A percentile compares a stretch with the other conserved stretches of the same genome.
These are phyloP conservation scores for Solanum hybrid DNA, from an alignment of 305 asterid genomes.

Conservation along the genomic window DNA sequence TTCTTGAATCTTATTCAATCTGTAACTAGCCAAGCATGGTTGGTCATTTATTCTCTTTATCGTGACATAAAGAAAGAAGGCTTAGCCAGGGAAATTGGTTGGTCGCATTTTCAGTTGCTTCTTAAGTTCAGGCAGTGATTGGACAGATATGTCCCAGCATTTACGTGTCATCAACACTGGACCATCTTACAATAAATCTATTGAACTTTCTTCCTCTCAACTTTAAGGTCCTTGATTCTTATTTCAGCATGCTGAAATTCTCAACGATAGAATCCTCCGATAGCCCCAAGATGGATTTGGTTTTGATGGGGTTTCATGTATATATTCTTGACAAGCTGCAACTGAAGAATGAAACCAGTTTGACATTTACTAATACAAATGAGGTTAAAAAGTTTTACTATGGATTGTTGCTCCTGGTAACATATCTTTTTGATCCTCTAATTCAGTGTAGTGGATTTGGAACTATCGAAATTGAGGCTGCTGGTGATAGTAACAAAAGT, in stretches of 20 bases:
- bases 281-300: not conserved
- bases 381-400: not conserved
- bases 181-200: not conserved
- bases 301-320: not conserved
- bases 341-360: not conserved
- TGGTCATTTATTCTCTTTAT: not conserved
- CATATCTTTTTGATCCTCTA: not conserved
- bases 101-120: not conserved
- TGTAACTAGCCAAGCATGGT: not conserved
- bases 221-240: not conserved
- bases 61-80: not conserved
- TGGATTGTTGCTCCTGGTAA: not conserved
- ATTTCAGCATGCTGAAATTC: not conserved
- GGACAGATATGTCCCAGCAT: not conserved
- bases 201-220: not conserved
- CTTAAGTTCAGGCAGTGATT: not conserved
- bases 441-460: not conserved
- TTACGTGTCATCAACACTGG: not conserved
- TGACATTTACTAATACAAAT: not conserved
- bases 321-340: not conserved
- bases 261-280: not conserved
- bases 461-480: not conserved
- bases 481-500: not conserved
- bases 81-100: not conserved
- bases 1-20: not conserved